Evolutionary conservation across 441 rosid genomes (phyloP), one percentile per base, ranked within the genome.

Genomic region (Arabidopsis hybrid): DNA sequence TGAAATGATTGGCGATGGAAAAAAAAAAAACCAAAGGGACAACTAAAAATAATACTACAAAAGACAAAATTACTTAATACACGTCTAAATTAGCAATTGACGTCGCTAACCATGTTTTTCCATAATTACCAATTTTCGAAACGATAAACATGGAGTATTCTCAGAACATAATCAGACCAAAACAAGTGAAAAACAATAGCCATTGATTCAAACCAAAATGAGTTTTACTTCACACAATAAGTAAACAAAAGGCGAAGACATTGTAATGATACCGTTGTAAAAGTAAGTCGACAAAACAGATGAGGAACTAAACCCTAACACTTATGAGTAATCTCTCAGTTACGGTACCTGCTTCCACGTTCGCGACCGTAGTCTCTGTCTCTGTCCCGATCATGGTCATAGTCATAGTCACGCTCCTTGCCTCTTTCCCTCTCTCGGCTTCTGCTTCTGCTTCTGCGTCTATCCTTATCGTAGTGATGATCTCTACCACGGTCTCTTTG

Each of bases 401-500:
- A 21, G 69, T 79, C 88, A 73, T 84, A 77, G 60, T 84, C 91
- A 26, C 88, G 76, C 11, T 79, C 86, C 60, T 85, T 74, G 73
- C 82, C 89, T 51, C 78, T 85, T 57, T 81, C 89, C 46, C 90
- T 76, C 36, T 83, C 90, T 52, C 89, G 78, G 72, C 74, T 75
- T 74, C 91, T 82, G 79, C 97, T 93, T 21, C 26, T 21, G 26
- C 26, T 21, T n/a, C 89, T 85, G 32, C 65, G 91, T 76, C 92
- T 88, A 63, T 87, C 88, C 82, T 86, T 86, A n/a, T 79, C 86
- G 50, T 85, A 84, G 57, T 73, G 51, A 35, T 83, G 80, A 12
- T 80, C 91, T 38, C 82, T 65, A 12, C 76, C 85, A 73, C 84
- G 82, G 21, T 80, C 91, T 79, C 79, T 69, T 58, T 74, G 75